These are phyloP conservation scores for Botrytis fabae DNA, from an alignment of 2,329 filamentous ascomycete species.

Conservation along the genomic window DNA sequence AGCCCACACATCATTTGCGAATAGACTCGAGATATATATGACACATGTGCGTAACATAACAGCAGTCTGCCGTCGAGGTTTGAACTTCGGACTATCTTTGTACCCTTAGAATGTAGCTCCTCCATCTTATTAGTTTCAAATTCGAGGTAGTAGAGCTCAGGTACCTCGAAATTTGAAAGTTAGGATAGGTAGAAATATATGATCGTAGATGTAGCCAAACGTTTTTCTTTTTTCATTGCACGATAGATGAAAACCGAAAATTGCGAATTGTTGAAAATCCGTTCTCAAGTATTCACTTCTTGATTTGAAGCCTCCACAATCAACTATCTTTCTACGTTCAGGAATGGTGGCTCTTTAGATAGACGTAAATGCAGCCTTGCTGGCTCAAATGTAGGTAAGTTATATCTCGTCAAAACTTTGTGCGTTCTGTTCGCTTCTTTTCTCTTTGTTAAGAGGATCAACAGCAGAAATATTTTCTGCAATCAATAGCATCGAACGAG, in stretches of 20 bases:
- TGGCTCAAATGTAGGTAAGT: not conserved
- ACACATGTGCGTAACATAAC: fast-evolving
- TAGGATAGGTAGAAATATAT: not conserved
- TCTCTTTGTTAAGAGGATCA: not conserved
- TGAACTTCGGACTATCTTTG: not conserved
- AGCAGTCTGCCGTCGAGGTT: not conserved
- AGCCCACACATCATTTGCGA: not conserved
- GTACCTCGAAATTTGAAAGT: not conserved
- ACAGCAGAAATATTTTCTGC: not conserved
- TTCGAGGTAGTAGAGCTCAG: not conserved
- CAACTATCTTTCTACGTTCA: not conserved
- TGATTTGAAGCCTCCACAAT: not conserved
- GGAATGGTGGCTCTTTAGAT: not conserved
- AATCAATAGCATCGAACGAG: not conserved
- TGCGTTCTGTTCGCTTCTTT: not conserved
- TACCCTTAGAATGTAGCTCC: not conserved
- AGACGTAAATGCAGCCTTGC: not conserved
- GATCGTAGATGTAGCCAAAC: not conserved
- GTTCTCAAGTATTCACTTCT: not conserved
- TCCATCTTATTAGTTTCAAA: not conserved
- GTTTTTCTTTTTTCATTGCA: not conserved
- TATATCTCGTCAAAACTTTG: not conserved
- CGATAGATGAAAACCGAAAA: not conserved
- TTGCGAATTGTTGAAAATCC: not conserved
- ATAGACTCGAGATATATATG: not conserved